Conservation (phyloP, 1,139 yeast genomes). For the Debaryomyces udenii region DNA sequence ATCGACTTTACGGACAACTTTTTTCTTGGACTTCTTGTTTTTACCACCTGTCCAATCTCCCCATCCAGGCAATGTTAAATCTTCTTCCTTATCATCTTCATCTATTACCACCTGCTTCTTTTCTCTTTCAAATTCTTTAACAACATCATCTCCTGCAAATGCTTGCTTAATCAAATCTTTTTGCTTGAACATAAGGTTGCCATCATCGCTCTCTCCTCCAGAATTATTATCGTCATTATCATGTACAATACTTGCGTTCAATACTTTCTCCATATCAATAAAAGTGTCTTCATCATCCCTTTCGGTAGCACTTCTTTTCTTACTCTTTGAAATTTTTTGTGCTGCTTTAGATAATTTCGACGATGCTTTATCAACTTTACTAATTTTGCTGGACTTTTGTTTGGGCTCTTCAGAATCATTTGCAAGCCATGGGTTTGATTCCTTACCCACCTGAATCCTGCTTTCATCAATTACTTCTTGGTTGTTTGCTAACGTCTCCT, state of each 20-base stretch:
- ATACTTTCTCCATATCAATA: constrained; percentile 53
- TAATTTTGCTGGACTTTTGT: constrained; percentile 56
- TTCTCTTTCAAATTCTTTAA: constrained; percentile 74
- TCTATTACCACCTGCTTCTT: constrained; percentile 68
- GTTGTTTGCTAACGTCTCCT: constrained; percentile 11
- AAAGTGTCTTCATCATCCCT: constrained; percentile 37
- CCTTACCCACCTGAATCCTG: constrained; percentile 19
- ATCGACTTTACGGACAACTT: constrained; percentile 65
- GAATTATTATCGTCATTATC: constrained; percentile 43
- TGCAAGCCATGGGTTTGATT: constrained; percentile 72
- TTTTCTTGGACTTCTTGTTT: constrained; percentile 58
- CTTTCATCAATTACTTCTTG: constrained; percentile 11
- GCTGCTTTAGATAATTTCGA: constrained; percentile 57
- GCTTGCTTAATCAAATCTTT: constrained; percentile 85
- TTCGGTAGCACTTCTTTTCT: constrained; percentile 39
- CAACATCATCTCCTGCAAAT: constrained; percentile 96
- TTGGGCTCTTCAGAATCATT: constrained; percentile 28
- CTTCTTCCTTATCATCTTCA: constrained; percentile 88
- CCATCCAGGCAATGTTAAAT: constrained; percentile 93
- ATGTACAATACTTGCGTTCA: constrained; percentile 19
- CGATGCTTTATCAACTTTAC: constrained; percentile 59
- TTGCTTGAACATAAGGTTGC: constrained; percentile 64
- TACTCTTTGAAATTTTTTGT: constrained; percentile 53
- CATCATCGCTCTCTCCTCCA: constrained; percentile 41
- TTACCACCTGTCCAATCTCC: constrained; percentile 78